phyloP scores from a whole-genome alignment of 768 basidiomycete species.

The Trichaptum fuscoviolaceum region DNA sequence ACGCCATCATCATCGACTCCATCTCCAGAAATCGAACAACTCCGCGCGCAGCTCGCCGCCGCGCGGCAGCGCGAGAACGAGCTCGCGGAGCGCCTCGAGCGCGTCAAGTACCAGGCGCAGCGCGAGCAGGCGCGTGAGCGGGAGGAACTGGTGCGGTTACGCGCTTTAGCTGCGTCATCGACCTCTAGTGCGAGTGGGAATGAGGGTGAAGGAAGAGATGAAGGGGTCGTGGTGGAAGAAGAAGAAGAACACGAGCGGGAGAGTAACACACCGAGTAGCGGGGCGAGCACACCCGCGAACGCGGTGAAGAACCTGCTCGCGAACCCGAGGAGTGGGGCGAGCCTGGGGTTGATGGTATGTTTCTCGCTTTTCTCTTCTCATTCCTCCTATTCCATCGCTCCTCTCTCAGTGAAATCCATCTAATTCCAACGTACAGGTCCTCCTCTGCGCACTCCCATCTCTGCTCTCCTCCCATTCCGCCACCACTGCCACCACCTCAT shows the following conservation, averaged over 20 bases:
- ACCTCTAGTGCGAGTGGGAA: no score
- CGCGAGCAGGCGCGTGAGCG: not conserved
- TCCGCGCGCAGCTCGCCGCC: conserved; percentile 58
- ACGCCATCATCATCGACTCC: not conserved
- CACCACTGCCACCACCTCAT: no score
- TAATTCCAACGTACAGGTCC: conserved; percentile 45
- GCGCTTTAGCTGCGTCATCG: no score
- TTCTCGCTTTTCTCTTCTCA: conserved; percentile 18
- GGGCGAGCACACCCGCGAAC: not conserved
- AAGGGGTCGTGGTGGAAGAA: not conserved
- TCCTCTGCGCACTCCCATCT: conserved; percentile 72
- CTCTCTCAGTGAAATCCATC: no score
- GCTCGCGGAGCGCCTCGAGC: conserved; percentile 38
- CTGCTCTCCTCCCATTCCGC: conserved; percentile 65
- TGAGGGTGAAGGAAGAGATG: no score
- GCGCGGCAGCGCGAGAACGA: conserved; percentile 66
- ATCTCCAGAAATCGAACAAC: conserved; percentile 54
- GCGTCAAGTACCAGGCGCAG: conserved; percentile 40
- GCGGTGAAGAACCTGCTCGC: not conserved
- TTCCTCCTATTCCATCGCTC: no score
- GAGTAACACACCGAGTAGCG: not conserved
- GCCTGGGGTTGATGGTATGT: conserved; percentile 67
- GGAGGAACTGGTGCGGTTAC: not conserved
- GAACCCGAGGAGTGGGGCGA: conserved; percentile 35
- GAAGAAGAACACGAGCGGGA: not conserved